Base-by-base conservation (phyloP, 257 asterid species). In the Gentiana dahurica region DNA sequence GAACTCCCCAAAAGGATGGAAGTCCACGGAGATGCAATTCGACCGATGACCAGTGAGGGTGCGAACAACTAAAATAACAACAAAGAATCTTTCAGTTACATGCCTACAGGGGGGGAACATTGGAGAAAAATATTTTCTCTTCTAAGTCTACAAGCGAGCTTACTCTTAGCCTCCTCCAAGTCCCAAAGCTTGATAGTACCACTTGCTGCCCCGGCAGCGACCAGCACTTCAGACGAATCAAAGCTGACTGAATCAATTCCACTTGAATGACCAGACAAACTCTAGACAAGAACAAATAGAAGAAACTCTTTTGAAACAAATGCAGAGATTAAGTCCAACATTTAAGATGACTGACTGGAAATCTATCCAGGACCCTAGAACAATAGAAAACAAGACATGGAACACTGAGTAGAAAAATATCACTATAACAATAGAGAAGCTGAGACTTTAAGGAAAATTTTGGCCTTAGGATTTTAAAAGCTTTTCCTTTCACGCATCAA, bases 171-270 rank as follows among this genome's bases (percentile, higher is more conserved):
- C 81, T 91, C 98, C 80, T 85, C 98, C 70, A 91, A 77, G 77
- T 91, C 98, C 96, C 96, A 91, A 66, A 91, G 94, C 81, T 91
- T 91, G 75, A 91, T 77, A 65, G 98, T 91, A 51, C 98, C 98
- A 73, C 96, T 91, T 39, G 98, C 98, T 68, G 98, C 92, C 59
- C 96, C 98, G 38, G 96, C 98, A 78, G 97, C 98, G 53, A 87
- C 94, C 77, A 91, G 75, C 48, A 77, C 88, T 75, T 91, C 98
- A 60, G 93, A 83, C 60, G 98, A 85, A 80, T 91, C 98, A 78
- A 91, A 87, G 86, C 93, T 69, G 56, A 91, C 98, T 6, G 98
- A 91, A 81, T 91, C 98, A 44, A 91, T 79, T 71, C 98, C 98
- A 73, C 98, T 91, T 34, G 98, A 79, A 73, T 91, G 98, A 60